A percentile compares a stretch with the other conserved stretches of the same genome.
Evolutionary conservation across 208 protist species (phyloP).

Genomic region (Trypanosoma lewisi): DNA sequence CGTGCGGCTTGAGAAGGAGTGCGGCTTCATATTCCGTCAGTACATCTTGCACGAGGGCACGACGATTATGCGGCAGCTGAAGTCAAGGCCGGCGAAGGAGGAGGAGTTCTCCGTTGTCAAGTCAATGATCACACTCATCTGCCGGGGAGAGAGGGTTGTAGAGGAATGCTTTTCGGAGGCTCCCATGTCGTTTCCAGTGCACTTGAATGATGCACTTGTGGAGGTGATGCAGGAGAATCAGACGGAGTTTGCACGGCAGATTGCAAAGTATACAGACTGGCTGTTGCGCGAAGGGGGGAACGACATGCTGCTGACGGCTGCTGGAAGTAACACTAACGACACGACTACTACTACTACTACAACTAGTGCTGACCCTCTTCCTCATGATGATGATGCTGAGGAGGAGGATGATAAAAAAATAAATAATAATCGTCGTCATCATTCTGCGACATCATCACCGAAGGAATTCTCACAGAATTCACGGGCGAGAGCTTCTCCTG

Average conservation of each 20-base stretch:
- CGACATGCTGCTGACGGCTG: not conserved
- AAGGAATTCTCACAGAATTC: too few species aligned
- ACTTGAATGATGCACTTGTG: conserved; percentile 89
- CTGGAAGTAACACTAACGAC: not conserved
- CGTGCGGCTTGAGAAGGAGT: conserved; percentile 20
- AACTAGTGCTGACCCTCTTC: not conserved
- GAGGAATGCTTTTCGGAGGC: conserved; percentile 45
- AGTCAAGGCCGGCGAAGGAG: conserved; percentile 17
- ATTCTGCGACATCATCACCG: too few species aligned
- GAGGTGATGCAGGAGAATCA: conserved; percentile 80
- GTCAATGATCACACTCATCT: conserved; percentile 84
- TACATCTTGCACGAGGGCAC: conserved; percentile 16
- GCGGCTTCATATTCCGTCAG: conserved; percentile 16
- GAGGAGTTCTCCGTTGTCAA: conserved; percentile 58
- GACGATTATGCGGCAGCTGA: conserved; percentile 24
- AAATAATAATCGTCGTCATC: too few species aligned
- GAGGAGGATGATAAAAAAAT: not conserved
- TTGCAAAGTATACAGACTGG: conserved; percentile 90
- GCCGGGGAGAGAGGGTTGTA: conserved; percentile 51
- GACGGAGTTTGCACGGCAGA: conserved; percentile 88
- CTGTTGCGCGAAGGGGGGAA: conserved; percentile 64
- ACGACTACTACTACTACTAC: not conserved
- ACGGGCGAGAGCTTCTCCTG: too few species aligned
- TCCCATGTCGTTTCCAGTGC: conserved; percentile 58
- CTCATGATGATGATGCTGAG: too few species aligned